A percentile compares a stretch with the other conserved stretches of the same genome.
phyloP scores from a whole-genome alignment of 2,329 filamentous ascomycete genomes.

The Xylariaceae sp. region DNA sequence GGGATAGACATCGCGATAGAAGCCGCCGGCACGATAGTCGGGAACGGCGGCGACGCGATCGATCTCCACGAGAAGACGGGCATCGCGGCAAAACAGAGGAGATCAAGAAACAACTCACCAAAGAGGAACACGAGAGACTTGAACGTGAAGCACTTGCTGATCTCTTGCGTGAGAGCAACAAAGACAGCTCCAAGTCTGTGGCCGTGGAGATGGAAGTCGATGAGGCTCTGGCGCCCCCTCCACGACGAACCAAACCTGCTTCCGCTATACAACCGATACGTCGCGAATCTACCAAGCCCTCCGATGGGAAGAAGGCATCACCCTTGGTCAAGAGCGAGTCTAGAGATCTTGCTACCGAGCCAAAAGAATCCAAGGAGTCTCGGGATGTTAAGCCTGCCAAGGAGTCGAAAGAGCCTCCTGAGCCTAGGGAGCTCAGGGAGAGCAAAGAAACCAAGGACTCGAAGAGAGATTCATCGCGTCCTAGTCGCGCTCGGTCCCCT shows the following conservation, averaged over 20 bases:
- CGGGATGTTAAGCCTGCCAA: conserved; percentile 16
- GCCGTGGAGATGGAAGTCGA: conserved; percentile 56
- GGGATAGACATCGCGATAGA: conserved; percentile 34
- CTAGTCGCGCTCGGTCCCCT: conserved; percentile 23
- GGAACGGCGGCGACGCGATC: conserved; percentile 31
- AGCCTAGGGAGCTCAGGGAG: conserved; percentile 21
- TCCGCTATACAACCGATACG: conserved; percentile 58
- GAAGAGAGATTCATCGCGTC: conserved; percentile 23
- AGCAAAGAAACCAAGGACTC: conserved; percentile 21
- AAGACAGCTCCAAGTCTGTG: conserved; percentile 37
- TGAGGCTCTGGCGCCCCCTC: conserved; percentile 52
- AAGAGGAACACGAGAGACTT: conserved; percentile 54
- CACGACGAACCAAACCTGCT: conserved; percentile 46
- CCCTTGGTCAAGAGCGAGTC: conserved; percentile 31
- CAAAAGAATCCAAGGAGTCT: conserved; percentile 14
- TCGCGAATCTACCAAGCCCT: conserved; percentile 41
- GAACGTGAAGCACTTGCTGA: conserved; percentile 57
- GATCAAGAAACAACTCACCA: conserved; percentile 51
- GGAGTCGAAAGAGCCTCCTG: conserved; percentile 20
- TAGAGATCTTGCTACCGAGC: conserved; percentile 29
- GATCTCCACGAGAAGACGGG: conserved; percentile 34
- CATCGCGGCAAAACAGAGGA: conserved; percentile 38
- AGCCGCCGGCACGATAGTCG: conserved; percentile 31
- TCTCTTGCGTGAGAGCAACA: conserved; percentile 56
- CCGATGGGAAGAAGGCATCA: conserved; percentile 38